Conservation (phyloP, 2,329 filamentous ascomycete genomes). For the Aspergillus eucalypticola region DNA sequence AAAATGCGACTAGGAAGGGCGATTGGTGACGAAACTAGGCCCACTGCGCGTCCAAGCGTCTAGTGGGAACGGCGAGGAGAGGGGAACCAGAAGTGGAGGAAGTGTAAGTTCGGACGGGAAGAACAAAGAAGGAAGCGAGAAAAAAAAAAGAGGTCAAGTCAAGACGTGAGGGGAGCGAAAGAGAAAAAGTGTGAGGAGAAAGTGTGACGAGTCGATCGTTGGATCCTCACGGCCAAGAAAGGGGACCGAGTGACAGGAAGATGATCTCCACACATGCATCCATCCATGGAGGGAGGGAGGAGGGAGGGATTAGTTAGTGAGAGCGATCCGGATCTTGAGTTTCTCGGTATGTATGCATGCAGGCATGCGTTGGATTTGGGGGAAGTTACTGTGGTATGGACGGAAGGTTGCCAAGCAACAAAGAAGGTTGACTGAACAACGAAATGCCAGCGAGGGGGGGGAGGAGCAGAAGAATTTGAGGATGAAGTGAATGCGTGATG, state of each 20-base stretch:
- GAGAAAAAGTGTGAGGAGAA: slow-evolving; percentile 12
- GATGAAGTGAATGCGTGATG: background rate
- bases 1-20: slow-evolving; percentile 14
- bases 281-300: slow-evolving; percentile 1
- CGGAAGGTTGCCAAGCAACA: slow-evolving; percentile 6
- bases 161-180: slow-evolving; percentile 20
- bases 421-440: background rate
- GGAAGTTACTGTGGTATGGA: slow-evolving; percentile 1
- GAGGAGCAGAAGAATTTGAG: background rate
- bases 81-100: background rate
- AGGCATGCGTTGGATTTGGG: background rate
- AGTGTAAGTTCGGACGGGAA: background rate
- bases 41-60: slow-evolving; percentile 13
- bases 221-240: slow-evolving; percentile 19
- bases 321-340: background rate
- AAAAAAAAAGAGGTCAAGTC: background rate
- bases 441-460: background rate
- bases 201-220: slow-evolving; percentile 24
- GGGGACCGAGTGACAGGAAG: slow-evolving; percentile 18
- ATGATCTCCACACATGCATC: slow-evolving; percentile 15
- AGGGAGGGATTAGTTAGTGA: too few relatives aligned
- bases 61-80: slow-evolving; percentile 6
- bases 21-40: slow-evolving; percentile 8
- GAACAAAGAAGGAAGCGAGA: slow-evolving; percentile 1
- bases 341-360: background rate